Base-by-base conservation (phyloP, 768 basidiomycete genomes). In the Lactarius vividus region DNA sequence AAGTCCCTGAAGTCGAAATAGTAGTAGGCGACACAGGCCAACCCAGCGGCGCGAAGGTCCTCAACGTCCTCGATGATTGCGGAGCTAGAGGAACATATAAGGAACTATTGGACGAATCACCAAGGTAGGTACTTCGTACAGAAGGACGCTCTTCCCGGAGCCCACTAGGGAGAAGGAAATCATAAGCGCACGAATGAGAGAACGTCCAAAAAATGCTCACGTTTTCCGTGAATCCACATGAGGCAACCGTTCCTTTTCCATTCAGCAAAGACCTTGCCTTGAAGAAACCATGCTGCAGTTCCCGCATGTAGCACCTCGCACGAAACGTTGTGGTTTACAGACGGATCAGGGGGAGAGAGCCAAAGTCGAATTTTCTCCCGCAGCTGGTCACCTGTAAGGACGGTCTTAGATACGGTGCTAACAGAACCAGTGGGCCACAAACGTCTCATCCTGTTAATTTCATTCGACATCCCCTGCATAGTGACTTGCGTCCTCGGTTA, bases 171-270 rank as follows among this genome's bases (percentile, higher is more conserved):
- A 23, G 29, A 8, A 29, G 10, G 31, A 35, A 7, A 28, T 13
- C 5, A 23, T 64, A 28, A 64, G 16, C n/a, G 37, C 26, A 15
- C 16, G 29, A 60, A 53, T 5, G 4, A 7, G 33, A 11, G 0
- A 33, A 29, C 1, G 3, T 20, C 29, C 3, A 42, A n/a, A 23
- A 40, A 33, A 18, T 3, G 18, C 64, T 4, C 46, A 65, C 64
- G 53, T 33, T 60, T 65, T 35, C 64, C 64, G 35, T 65, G 39
- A 6, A 65, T 60, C 64, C 64, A 65, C 23, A 65, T 35, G n/a
- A 57, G 57, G n/a, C 29, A 18, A 26, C 57, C 57, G 11, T 33
- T 26, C 37, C 35, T 26, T 26, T 57, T 60, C 64, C 64, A 65
- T 10, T 42, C 39, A 10, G 49, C 40, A 4, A 65, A 65, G 31